These are phyloP conservation scores for Knoxdaviesia capensis DNA, from an alignment of 2,329 filamentous ascomycete genomes.

Conservation along the genomic window DNA sequence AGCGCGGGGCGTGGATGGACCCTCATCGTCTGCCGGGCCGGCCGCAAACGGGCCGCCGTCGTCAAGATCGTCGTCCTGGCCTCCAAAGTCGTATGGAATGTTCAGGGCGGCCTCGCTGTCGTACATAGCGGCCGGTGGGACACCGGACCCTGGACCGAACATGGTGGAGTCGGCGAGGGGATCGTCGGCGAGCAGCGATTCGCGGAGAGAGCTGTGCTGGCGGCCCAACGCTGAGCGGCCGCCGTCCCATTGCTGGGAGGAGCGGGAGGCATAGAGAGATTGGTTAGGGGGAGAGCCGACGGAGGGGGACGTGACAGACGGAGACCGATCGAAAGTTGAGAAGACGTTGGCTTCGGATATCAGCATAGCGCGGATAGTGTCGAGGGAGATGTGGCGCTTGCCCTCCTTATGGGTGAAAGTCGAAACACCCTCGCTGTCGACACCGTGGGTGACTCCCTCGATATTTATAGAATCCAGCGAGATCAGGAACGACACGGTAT, in stretches of 20 bases:
- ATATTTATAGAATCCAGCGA: conserved; percentile 43
- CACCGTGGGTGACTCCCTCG: conserved; percentile 36
- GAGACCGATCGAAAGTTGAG: conserved; percentile 24
- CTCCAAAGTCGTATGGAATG: conserved; percentile 31
- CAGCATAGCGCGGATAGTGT: conserved; percentile 40
- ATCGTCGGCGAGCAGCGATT: conserved; percentile 5
- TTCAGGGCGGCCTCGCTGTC: conserved; percentile 36
- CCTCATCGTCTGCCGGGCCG: conserved; percentile 10
- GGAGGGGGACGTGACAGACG: conserved; percentile 10
- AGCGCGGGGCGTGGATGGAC: conserved; percentile 31
- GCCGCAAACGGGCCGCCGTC: no score
- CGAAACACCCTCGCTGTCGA: conserved; percentile 12
- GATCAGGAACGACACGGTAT: conserved; percentile 43
- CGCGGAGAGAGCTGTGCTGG: no score
- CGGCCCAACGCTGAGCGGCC: no score
- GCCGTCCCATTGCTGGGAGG: no score
- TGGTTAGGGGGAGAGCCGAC: conserved; percentile 26
- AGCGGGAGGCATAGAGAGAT: no score
- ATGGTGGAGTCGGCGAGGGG: conserved; percentile 14
- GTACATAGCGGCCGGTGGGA: conserved; percentile 6
- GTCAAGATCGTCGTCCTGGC: conserved; percentile 13
- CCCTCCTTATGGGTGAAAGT: conserved; percentile 32
- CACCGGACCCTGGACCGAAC: conserved; percentile 5
- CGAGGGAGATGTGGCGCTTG: conserved; percentile 43
- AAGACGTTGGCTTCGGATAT: conserved; percentile 50